Evolutionary conservation across 2,329 filamentous ascomycete species (phyloP).

Genomic region (Grosmannia serpens): DNA sequence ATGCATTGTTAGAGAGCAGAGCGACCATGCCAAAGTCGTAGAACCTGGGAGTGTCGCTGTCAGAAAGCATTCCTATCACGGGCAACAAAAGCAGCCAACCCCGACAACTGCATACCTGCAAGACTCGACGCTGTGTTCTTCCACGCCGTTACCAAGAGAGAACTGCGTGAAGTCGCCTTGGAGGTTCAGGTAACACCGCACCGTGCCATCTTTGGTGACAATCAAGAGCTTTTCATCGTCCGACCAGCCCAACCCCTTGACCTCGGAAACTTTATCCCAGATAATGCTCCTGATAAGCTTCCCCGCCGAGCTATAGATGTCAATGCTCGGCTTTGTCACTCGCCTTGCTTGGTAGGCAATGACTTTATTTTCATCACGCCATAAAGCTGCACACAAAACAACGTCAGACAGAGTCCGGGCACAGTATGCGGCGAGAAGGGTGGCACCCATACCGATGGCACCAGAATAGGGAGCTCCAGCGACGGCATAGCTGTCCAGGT

Average conservation of each 20-base stretch:
- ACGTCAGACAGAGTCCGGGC: not conserved
- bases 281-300: constrained; percentile 75
- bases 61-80: constrained; percentile 5
- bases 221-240: constrained; percentile 88
- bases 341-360: constrained; percentile 64
- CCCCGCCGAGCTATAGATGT: constrained; percentile 88
- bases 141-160: constrained; percentile 77
- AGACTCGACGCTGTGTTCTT: constrained; percentile 76
- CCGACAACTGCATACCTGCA: constrained; percentile 43
- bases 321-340: constrained; percentile 70
- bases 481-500: constrained; percentile 89
- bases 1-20: constrained; percentile 73
- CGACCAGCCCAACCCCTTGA: constrained; percentile 89
- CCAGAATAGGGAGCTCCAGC: constrained; percentile 88
- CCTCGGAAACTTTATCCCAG: constrained; percentile 74
- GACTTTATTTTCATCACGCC: constrained; percentile 79
- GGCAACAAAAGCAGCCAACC: not conserved
- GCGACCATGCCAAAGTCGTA: constrained; percentile 90
- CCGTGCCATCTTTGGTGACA: constrained; percentile 78
- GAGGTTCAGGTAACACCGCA: constrained; percentile 83
- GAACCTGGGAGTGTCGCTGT: constrained; percentile 38
- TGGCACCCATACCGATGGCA: constrained; percentile 60
- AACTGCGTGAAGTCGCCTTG: constrained; percentile 94
- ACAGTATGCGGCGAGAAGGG: not conserved
- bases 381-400: constrained; percentile 52